Evolutionary conservation across 176 grass and related monocot species (phyloP).

Genomic region (bread wheat (Triticum aestivum)): IWGSC_CS_RefSeq_v2.1 NC_057813.1:499308917-499309416

Average conservation of each 20-base stretch:
- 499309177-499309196: constrained; percentile 82
- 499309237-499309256: constrained; percentile 79
- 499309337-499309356: constrained; percentile 57
- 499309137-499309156: constrained; percentile 73
- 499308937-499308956: constrained; percentile 67
- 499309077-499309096: constrained; percentile 85
- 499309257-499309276: constrained; percentile 79
- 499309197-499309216: constrained; percentile 69
- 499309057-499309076: constrained; percentile 72
- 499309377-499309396: constrained; percentile 37
- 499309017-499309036: constrained; percentile 77
- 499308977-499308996: constrained; percentile 67
- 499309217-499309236: constrained; percentile 77
- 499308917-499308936: constrained; percentile 83
- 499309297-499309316: constrained; percentile 47
- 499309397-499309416: constrained; percentile 65
- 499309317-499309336: constrained; percentile 38
- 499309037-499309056: constrained; percentile 58
- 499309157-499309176: constrained; percentile 68
- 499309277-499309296: constrained; percentile 59
- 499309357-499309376: constrained; percentile 65
- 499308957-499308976: constrained; percentile 77
- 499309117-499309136: constrained; percentile 81
- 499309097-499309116: constrained; percentile 83
- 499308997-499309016: constrained; percentile 63